phyloP scores from a whole-genome alignment of 2,329 filamentous ascomycete genomes.

The Zalaria sp. region DNA sequence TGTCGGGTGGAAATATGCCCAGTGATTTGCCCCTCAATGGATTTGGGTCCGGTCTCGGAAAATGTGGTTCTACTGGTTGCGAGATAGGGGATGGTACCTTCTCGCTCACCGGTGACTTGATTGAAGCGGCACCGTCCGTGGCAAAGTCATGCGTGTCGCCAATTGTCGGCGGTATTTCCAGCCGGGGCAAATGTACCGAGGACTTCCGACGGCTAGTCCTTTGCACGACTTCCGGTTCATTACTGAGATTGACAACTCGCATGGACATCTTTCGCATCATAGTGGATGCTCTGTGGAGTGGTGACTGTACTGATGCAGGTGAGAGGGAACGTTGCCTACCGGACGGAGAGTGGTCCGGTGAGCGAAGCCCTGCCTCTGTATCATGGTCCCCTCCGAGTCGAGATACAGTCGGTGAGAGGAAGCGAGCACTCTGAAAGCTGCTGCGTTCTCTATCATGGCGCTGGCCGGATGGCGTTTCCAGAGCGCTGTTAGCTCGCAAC shows the following conservation, averaged over 20 bases:
- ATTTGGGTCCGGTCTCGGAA: conserved; percentile 37
- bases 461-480: conserved; percentile 25
- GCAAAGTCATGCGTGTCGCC: conserved; percentile 28
- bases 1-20: conserved; percentile 71
- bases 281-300: conserved; percentile 34
- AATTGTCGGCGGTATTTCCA: conserved; percentile 33
- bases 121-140: conserved; percentile 11
- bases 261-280: conserved; percentile 68
- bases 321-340: conserved; percentile 30
- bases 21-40: conserved; percentile 77
- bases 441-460: conserved; percentile 31
- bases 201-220: conserved; percentile 51
- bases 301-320: conserved; percentile 28
- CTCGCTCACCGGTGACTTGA: conserved; percentile 15
- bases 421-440: conserved; percentile 40
- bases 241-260: conserved; percentile 93
- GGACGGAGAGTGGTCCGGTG: conserved; percentile 43
- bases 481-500: conserved; percentile 37
- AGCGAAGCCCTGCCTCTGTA: conserved; percentile 43
- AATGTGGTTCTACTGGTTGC: conserved; percentile 9
- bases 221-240: conserved; percentile 74
- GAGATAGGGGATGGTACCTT: conserved; percentile 17
- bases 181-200: conserved; percentile 37
- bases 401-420: conserved; percentile 31
- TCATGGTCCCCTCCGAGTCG: conserved; percentile 46